Evolutionary conservation across 345 rosid species (phyloP), one percentile per base, ranked within the genome.

Genomic region (Sisymbrium altissimum): DNA sequence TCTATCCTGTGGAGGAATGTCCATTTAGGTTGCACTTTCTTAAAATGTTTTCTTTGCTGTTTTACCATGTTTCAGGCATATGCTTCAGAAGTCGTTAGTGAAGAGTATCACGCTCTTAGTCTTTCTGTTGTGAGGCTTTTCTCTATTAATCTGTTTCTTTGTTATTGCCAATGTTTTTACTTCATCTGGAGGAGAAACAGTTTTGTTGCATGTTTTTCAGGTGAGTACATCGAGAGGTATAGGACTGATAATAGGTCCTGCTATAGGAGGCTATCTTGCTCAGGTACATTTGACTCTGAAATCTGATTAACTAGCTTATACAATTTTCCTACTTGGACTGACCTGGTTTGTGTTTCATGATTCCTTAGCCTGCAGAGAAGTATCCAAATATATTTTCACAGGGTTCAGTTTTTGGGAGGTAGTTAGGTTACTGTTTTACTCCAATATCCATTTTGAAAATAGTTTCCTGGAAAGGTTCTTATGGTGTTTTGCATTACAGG

Each of bases 241-340:
- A 55, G 93, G 97, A 43, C 76, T 89, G 54, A 80, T 91, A 66
- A 73, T 91, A 32, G 97, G 97, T 66, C 97, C 93, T 21, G 96
- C 96, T 46, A 73, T 91, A 60, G 96, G 97, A 70, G 97, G 96
- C 13, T 87, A 84, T 80, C 84, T 91, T 57, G 91, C 97, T 35
- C 93, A 85, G 96, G 97, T 86, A 72, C 53, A 25, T n/a, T 55
- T 56, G 17, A 35, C 18, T 48, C 14, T 59, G 23, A 8, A 43
- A 21, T 44, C 21, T 56, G 4, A 6, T 17, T 9, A 17, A 29
- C n/a, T 1, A 2, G n/a, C 7, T 66, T 55, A 56, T 11, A 39
- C n/a, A 45, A n/a, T 21, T 30, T 32, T 68, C 43, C 3, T 65
- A 18, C 14, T 65, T 33, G 12, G 11, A 59, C 17, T 58, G 23